Base-by-base conservation (phyloP, 164 flowering plant species). In the Berberis thunbergii region DNA sequence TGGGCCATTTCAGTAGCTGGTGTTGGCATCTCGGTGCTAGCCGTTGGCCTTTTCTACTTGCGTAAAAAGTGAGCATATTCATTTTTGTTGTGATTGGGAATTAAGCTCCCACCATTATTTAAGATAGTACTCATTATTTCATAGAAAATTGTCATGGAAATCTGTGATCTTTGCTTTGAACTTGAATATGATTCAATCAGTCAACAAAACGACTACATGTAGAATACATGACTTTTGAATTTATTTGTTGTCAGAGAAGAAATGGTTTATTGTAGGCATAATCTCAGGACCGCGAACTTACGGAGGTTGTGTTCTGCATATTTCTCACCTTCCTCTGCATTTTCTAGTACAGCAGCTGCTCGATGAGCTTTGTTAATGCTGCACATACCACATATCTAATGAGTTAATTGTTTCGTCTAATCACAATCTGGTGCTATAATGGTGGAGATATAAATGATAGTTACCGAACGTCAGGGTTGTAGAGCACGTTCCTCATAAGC, bases 381-480 rank as follows among this genome's bases (percentile, higher is more conserved):
- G 71, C 64, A 26, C 26, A 26, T 26, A 26, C 10, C 7, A 48
- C 50, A 48, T 1, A 48, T 48, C 4, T 48, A 48, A 48, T 26
- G 26, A 26, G 26, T 26, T 26, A 26, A 26, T 26, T 26, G 26
- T 26, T 26, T 26, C 0, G 26, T 26, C 26, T 26, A 26, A 26
- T 26, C 26, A 26, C 26, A 26, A 26, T 26, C 26, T 26, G 26
- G 26, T 26, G 26, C 26, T 26, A 26, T 26, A 26, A 26, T 26
- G 26, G 26, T 26, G 26, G 26, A 26, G 26, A 26, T 26, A 0
- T 46, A 8, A 42, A 5, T 41, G 43, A 38, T 43, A 2, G 45
- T 49, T 40, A 64, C 97, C 95, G 85, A 70, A 86, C 92, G 63
- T 80, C 93, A n/a, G 97, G 97, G 64, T 91, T 91, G 56, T 71